Evolutionary conservation across 179 eudicot species (phyloP).

Genomic region (Nepenthes alata): DNA sequence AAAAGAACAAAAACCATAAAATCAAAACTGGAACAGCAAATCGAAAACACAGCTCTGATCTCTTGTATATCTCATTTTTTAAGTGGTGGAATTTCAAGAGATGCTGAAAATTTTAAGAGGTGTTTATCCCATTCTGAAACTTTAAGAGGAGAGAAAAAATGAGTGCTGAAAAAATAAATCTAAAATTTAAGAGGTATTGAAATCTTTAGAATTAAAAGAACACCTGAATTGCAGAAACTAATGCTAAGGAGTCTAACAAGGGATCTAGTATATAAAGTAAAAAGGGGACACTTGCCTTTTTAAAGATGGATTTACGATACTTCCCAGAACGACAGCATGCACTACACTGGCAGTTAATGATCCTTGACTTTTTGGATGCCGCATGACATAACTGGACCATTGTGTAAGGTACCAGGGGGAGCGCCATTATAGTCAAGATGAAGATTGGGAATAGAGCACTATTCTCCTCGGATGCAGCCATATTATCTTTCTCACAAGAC

Average conservation of each 20-base stretch:
- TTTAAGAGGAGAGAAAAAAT: no score
- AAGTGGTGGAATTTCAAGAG: no score
- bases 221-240: no score
- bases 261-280: not conserved
- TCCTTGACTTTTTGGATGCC: constrained; percentile 39
- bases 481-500: constrained; percentile 6
- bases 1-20: no score
- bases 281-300: constrained; percentile 20
- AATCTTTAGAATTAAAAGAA: no score
- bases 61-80: no score
- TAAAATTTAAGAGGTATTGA: no score
- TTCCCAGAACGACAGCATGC: constrained; percentile 49
- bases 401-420: constrained; percentile 63
- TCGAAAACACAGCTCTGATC: no score
- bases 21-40: not conserved
- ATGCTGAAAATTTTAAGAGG: no score
- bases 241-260: no score
- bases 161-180: no score
- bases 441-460: constrained; percentile 59
- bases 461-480: constrained; percentile 60
- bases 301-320: constrained; percentile 49
- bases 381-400: constrained; percentile 47
- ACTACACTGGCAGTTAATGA: constrained; percentile 46
- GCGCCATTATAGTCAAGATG: constrained; percentile 47
- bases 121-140: no score